phyloP scores from a whole-genome alignment of 768 basidiomycete genomes.

The Lactarius trivialis region DNA sequence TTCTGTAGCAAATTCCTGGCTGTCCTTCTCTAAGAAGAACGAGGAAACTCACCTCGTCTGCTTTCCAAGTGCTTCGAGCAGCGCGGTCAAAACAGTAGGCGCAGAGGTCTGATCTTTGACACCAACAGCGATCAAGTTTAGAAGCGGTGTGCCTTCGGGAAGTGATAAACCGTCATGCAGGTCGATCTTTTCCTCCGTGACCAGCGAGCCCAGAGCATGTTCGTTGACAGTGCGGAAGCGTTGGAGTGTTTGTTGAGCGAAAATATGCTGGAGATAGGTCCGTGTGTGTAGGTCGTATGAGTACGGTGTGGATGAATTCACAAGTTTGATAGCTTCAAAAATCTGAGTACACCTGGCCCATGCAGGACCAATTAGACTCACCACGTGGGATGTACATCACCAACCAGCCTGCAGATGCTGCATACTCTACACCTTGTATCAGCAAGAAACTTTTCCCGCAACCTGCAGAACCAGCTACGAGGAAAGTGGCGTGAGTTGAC shows the following conservation, averaged over 20 bases:
- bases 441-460: constrained; percentile 78
- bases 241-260: constrained; percentile 56
- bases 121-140: constrained; percentile 52
- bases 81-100: constrained; percentile 47
- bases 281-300: constrained; percentile 68
- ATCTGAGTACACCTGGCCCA: neutral
- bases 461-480: constrained; percentile 63
- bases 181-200: constrained; percentile 36
- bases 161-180: constrained; percentile 44
- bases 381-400: constrained; percentile 82
- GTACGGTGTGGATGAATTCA: constrained; percentile 70
- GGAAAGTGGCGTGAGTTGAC: constrained; percentile 12
- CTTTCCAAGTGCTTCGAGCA: constrained; percentile 54
- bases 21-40: neutral
- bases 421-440: constrained; percentile 71
- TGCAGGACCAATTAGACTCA: constrained; percentile 28
- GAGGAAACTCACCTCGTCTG: constrained; percentile 53
- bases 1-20: constrained; percentile 35
- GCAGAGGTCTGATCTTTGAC: constrained; percentile 46
- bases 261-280: constrained; percentile 67
- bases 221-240: constrained; percentile 57
- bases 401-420: constrained; percentile 60
- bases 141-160: constrained; percentile 43
- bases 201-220: constrained; percentile 36
- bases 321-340: constrained; percentile 44